phyloP scores from a whole-genome alignment of 2,329 filamentous ascomycete species.

The Arthroderma sp. region DNA sequence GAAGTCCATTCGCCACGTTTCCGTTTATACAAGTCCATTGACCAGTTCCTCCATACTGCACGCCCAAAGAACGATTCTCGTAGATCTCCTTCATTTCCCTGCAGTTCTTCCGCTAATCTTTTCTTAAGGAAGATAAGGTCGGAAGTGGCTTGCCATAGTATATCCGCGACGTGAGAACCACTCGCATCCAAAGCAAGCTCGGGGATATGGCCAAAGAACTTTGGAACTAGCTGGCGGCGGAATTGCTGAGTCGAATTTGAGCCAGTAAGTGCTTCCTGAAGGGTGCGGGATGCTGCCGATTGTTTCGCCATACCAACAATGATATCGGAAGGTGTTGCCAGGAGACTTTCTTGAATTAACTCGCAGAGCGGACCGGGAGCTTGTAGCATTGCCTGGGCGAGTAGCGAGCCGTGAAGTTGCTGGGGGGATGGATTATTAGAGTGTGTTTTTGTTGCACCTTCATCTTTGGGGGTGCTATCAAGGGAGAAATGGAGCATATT shows the following conservation, averaged over 20 bases:
- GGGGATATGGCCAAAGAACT: conserved; percentile 48
- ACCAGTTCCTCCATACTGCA: conserved; percentile 62
- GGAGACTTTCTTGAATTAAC: conserved; percentile 60
- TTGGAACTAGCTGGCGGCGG: conserved; percentile 50
- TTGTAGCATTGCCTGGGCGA: conserved; percentile 66
- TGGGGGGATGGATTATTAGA: conserved; percentile 18
- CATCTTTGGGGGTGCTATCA: conserved; percentile 36
- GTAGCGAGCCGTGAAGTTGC: conserved; percentile 69
- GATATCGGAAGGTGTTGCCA: conserved; percentile 43
- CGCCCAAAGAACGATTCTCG: conserved; percentile 53
- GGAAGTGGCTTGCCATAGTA: conserved; percentile 50
- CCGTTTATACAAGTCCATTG: conserved; percentile 57
- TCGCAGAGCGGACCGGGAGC: conserved; percentile 56
- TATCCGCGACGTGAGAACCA: conserved; percentile 56
- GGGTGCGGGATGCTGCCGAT: conserved; percentile 44
- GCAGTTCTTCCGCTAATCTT: conserved; percentile 51
- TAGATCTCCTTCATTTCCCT: conserved; percentile 44
- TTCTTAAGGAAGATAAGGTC: conserved; percentile 56
- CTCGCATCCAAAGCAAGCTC: conserved; percentile 48
- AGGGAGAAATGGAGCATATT: conserved; percentile 49
- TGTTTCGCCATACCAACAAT: conserved; percentile 55
- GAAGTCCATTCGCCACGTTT: conserved; percentile 50
- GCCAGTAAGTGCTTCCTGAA: conserved; percentile 50
- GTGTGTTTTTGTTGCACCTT: conserved; percentile 27
- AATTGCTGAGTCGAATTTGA: conserved; percentile 41